These are phyloP conservation scores for Trichoderma orchidacearum DNA, from an alignment of 495 filamentous ascomycete species.

Conservation along the genomic window DNA sequence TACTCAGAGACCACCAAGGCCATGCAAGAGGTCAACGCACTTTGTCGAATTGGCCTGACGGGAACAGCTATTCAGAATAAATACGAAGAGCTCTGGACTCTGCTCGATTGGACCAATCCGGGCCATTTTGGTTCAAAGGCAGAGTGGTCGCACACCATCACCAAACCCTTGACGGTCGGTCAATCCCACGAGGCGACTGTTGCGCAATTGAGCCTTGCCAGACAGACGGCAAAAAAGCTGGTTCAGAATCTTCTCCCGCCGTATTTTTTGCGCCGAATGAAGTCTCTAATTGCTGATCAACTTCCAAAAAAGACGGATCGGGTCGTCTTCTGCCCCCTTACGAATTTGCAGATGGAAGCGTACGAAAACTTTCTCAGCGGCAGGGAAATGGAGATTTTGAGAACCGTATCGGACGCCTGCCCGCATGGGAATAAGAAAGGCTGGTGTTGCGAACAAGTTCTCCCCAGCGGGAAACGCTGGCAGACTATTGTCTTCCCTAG, in stretches of 20 bases:
- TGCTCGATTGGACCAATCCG: slow-evolving; percentile 94
- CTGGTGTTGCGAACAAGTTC: slow-evolving; percentile 59
- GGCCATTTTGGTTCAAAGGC: slow-evolving; percentile 66
- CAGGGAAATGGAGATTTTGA: slow-evolving; percentile 57
- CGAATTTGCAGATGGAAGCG: slow-evolving; percentile 65
- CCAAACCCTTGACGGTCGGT: slow-evolving; percentile 67
- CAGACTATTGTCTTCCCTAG: slow-evolving; percentile 73
- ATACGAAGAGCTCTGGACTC: slow-evolving; percentile 93
- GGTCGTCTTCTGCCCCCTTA: slow-evolving; percentile 91
- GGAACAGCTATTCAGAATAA: slow-evolving; percentile 97
- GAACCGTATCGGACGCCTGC: slow-evolving; percentile 50
- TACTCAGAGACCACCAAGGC: slow-evolving; percentile 64
- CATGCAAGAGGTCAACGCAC: slow-evolving; percentile 84
- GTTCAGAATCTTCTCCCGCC: slow-evolving; percentile 79
- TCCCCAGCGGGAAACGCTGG: slow-evolving; percentile 55
- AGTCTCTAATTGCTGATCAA: slow-evolving; percentile 82
- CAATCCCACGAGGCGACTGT: slow-evolving; percentile 86
- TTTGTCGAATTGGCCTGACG: slow-evolving; percentile 87
- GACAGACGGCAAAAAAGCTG: slow-evolving; percentile 73
- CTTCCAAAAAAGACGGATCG: slow-evolving; percentile 92
- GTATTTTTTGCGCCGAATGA: slow-evolving; percentile 90
- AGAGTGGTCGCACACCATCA: slow-evolving; percentile 67
- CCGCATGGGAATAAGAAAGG: slow-evolving; percentile 62
- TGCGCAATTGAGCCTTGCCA: slow-evolving; percentile 64
- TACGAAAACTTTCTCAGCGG: slow-evolving; percentile 73